Evolutionary conservation across 2,329 filamentous ascomycete genomes (phyloP).

Genomic region (Microsporum ferrugineum): DNA sequence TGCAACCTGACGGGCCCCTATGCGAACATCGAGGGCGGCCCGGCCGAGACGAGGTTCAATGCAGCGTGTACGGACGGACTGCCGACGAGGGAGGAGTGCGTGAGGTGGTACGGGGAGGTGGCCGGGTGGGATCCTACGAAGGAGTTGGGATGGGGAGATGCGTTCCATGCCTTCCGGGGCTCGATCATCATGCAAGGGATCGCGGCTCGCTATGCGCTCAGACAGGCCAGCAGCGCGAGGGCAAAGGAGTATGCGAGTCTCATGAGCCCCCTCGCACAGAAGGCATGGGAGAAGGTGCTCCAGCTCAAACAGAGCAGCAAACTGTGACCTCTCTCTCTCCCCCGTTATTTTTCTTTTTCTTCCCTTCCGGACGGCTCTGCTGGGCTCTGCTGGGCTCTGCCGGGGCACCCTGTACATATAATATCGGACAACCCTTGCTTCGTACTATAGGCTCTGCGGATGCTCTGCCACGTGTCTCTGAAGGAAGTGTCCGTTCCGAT

Average conservation of each 20-base stretch:
- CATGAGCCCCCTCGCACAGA: constrained; percentile 60
- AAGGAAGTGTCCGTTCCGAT: not conserved
- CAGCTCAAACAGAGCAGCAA: constrained; percentile 28
- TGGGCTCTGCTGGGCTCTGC: not conserved
- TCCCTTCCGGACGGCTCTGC: not conserved
- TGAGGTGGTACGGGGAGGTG: constrained; percentile 55
- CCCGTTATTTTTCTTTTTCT: no score
- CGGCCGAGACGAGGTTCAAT: constrained; percentile 42
- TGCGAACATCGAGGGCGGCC: constrained; percentile 26
- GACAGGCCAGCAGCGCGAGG: constrained; percentile 81
- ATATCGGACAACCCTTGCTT: not conserved
- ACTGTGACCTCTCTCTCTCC: not conserved
- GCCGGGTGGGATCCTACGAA: constrained; percentile 59
- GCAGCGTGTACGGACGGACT: constrained; percentile 56
- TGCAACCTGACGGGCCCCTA: constrained; percentile 55
- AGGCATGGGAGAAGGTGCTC: constrained; percentile 64
- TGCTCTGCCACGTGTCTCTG: not conserved
- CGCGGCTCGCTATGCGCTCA: constrained; percentile 68
- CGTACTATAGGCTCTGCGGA: not conserved
- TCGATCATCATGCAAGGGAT: constrained; percentile 74
- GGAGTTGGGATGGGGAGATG: constrained; percentile 51
- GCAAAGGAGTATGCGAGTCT: constrained; percentile 60
- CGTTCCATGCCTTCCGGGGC: constrained; percentile 50
- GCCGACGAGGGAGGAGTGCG: constrained; percentile 46
- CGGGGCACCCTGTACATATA: not conserved